Evolutionary conservation across 495 filamentous ascomycete species (phyloP).

Genomic region (Aspergillus leporis): DNA sequence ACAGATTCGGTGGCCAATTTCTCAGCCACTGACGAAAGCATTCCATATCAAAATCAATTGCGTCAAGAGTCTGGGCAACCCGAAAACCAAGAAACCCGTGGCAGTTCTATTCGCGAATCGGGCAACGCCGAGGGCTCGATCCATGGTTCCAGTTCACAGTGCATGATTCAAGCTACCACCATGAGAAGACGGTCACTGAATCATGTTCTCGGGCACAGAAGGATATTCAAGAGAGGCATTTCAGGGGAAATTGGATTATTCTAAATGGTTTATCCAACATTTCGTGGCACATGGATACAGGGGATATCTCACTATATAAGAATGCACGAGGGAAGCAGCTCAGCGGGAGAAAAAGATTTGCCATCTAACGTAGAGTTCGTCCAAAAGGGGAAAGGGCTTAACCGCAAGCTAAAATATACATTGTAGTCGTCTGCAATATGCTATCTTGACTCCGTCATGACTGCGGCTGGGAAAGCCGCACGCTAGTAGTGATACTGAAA

Average conservation of each 20-base stretch:
- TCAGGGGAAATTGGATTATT: not conserved
- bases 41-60: slow-evolving; percentile 18
- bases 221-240: too few relatives aligned
- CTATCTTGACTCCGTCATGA: slow-evolving; percentile 6
- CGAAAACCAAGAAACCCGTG: not conserved
- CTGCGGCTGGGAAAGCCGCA: not conserved
- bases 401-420: slow-evolving; percentile 18
- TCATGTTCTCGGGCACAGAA: too few relatives aligned
- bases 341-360: slow-evolving; percentile 1
- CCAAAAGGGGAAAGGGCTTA: slow-evolving; percentile 4
- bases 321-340: not conserved
- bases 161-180: not conserved
- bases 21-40: slow-evolving; percentile 1
- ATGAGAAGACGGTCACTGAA: too few relatives aligned
- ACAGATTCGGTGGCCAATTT: not conserved
- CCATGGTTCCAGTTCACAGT: slow-evolving; percentile 2
- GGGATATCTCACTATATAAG: not conserved
- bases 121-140: not conserved
- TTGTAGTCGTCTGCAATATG: slow-evolving; percentile 10
- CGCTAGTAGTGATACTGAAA: not conserved
- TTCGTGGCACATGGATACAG: not conserved
- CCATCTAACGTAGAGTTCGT: slow-evolving; percentile 1
- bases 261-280: not conserved
- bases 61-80: slow-evolving; percentile 24
- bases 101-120: not conserved